These are phyloP conservation scores for Ceratopteris richardii DNA, from an alignment of 75 land plant species.

Conservation along the genomic window DNA sequence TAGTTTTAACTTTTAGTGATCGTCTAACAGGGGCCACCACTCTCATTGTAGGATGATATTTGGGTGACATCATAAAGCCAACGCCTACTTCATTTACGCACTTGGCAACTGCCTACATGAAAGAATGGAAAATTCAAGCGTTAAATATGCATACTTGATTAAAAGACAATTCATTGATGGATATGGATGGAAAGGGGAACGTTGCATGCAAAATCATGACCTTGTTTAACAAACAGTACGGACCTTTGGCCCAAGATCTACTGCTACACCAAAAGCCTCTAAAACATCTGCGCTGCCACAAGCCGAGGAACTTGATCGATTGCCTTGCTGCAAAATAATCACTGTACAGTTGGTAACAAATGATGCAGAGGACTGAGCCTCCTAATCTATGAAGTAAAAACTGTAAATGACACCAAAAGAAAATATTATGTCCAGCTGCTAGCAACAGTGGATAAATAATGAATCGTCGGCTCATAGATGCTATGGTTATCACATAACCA, in stretches of 20 bases:
- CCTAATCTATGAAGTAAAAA: no score
- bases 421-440: no score
- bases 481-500: no score
- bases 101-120: constrained; percentile 39
- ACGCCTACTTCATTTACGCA: constrained; percentile 82
- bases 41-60: constrained; percentile 89
- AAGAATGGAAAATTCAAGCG: neutral
- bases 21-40: constrained; percentile 84
- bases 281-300: constrained; percentile 99
- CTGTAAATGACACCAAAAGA: no score
- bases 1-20: constrained; percentile 82
- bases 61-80: constrained; percentile 91
- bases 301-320: constrained; percentile 84
- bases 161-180: neutral
- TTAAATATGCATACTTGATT: neutral
- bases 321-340: constrained; percentile 68
- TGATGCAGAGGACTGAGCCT: neutral
- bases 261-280: constrained; percentile 72
- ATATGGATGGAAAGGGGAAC: no score
- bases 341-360: no score
- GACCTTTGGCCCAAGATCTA: constrained; percentile 83
- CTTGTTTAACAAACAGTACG: no score
- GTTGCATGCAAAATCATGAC: no score
- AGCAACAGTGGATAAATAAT: no score
- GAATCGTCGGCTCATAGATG: no score